phyloP scores from a whole-genome alignment of 2,329 filamentous ascomycete species.

The Calonectria naviculata region DNA sequence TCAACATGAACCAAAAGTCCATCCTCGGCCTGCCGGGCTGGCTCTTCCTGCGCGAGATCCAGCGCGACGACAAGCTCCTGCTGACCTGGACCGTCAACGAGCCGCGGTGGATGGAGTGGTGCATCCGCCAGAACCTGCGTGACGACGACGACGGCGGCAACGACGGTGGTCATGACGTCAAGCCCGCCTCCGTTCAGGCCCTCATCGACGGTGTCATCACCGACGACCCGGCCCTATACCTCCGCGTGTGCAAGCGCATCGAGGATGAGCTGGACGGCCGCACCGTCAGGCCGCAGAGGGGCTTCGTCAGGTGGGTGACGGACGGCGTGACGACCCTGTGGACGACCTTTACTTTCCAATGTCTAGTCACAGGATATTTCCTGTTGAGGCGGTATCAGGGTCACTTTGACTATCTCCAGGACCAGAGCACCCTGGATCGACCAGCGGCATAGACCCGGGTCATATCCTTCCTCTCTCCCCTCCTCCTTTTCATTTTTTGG shows the following conservation, averaged over 20 bases:
- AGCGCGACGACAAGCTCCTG: slow-evolving; percentile 63
- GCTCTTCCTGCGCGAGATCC: slow-evolving; percentile 73
- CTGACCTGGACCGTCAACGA: slow-evolving; percentile 92
- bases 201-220: slow-evolving; percentile 85
- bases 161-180: background rate
- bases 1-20: slow-evolving; percentile 79
- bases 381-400: slow-evolving; percentile 39
- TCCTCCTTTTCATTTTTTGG: background rate
- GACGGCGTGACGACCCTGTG: slow-evolving; percentile 29
- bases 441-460: background rate
- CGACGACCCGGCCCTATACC: slow-evolving; percentile 79
- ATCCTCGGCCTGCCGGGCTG: slow-evolving; percentile 76
- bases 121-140: slow-evolving; percentile 58
- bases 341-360: slow-evolving; percentile 30
- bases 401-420: slow-evolving; percentile 42
- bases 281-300: slow-evolving; percentile 11
- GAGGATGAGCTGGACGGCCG: slow-evolving; percentile 48
- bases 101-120: slow-evolving; percentile 83
- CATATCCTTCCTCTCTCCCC: no score
- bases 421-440: slow-evolving; percentile 30
- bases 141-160: slow-evolving; percentile 45
- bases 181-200: slow-evolving; percentile 1
- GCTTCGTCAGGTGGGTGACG: slow-evolving; percentile 25
- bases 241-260: slow-evolving; percentile 65
- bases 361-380: slow-evolving; percentile 37